These are phyloP conservation scores for Melocanna baccifera DNA, from an alignment of 176 grass and related monocot genomes.

Conservation along the genomic window DNA sequence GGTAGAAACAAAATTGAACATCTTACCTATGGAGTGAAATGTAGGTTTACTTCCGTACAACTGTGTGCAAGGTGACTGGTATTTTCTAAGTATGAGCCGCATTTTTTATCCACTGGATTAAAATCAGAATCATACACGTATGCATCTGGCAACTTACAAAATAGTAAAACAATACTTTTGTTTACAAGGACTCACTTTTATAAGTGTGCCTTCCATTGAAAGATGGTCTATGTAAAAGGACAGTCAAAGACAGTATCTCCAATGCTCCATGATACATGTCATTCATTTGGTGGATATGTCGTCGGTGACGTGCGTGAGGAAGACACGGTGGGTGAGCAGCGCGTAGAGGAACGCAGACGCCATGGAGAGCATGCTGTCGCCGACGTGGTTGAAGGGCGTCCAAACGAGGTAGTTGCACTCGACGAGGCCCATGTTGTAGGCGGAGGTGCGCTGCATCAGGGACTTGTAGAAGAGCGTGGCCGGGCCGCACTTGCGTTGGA, in stretches of 20 bases:
- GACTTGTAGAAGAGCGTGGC: conserved; percentile 49
- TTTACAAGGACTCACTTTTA: background rate
- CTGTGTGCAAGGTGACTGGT: background rate
- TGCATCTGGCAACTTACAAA: background rate
- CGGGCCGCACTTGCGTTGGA: conserved; percentile 53
- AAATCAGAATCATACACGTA: background rate
- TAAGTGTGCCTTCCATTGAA: too few relatives aligned
- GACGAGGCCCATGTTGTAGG: conserved; percentile 41
- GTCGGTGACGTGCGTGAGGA: too few relatives aligned
- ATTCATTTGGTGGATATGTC: too few relatives aligned
- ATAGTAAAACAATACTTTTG: background rate
- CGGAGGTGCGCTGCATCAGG: conserved; percentile 34
- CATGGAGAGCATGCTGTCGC: conserved; percentile 60
- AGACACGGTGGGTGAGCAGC: conserved; percentile 61
- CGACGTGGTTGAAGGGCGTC: conserved; percentile 42
- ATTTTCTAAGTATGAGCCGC: background rate
- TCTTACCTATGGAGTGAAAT: background rate
- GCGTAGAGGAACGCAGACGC: conserved; percentile 70
- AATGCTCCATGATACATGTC: too few relatives aligned
- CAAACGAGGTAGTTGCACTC: conserved; percentile 69
- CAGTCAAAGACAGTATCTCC: background rate
- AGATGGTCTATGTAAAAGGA: background rate
- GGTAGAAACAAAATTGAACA: background rate
- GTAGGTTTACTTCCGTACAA: background rate
- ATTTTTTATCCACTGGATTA: background rate